Evolutionary conservation across 192 early-diverging fungal genomes (phyloP).

Genomic region (Phlyctochytrium planicorne): DNA sequence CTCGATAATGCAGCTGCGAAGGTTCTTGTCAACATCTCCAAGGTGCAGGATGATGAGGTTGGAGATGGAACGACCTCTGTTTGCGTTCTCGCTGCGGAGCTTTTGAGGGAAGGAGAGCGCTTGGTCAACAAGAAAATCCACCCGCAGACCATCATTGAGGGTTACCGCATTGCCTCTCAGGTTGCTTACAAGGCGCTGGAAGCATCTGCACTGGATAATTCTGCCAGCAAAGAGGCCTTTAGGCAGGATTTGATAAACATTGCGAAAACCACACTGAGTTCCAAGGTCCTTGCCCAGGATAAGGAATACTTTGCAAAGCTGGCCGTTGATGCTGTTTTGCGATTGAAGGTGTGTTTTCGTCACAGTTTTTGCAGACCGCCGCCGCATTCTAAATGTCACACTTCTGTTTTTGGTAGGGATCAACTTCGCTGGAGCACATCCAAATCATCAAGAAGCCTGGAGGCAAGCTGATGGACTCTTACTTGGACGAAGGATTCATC

Average conservation of each 20-base stretch:
- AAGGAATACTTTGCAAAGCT: slow-evolving; percentile 95
- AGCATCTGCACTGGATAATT: slow-evolving; percentile 77
- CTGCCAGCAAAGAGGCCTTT: slow-evolving; percentile 68
- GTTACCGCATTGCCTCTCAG: slow-evolving; percentile 84
- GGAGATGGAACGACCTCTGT: slow-evolving; percentile 99
- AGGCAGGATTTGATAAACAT: slow-evolving; percentile 93
- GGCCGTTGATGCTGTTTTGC: slow-evolving; percentile 94
- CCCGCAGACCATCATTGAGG: slow-evolving; percentile 95
- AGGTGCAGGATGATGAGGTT: slow-evolving; percentile 99
- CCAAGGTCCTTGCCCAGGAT: slow-evolving; percentile 94
- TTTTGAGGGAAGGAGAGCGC: slow-evolving; percentile 90
- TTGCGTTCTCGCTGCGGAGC: slow-evolving; percentile 93
- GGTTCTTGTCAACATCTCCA: slow-evolving; percentile 86
- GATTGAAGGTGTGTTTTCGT: slow-evolving; percentile 68
- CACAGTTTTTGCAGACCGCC: not conserved
- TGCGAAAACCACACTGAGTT: slow-evolving; percentile 94
- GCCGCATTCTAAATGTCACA: not conserved
- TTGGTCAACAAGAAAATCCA: slow-evolving; percentile 93
- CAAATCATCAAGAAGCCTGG: slow-evolving; percentile 99
- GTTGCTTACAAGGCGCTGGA: slow-evolving; percentile 85
- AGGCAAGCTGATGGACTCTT: slow-evolving; percentile 91
- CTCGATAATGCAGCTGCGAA: slow-evolving; percentile 98
- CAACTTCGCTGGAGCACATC: slow-evolving; percentile 96
- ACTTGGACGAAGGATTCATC: slow-evolving; percentile 97
- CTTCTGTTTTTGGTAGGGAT: slow-evolving; percentile 54